Evolutionary conservation across 108 stramenopile species (phyloP).

Genomic region (Pinguiococcus pyrenoidosus): DNA sequence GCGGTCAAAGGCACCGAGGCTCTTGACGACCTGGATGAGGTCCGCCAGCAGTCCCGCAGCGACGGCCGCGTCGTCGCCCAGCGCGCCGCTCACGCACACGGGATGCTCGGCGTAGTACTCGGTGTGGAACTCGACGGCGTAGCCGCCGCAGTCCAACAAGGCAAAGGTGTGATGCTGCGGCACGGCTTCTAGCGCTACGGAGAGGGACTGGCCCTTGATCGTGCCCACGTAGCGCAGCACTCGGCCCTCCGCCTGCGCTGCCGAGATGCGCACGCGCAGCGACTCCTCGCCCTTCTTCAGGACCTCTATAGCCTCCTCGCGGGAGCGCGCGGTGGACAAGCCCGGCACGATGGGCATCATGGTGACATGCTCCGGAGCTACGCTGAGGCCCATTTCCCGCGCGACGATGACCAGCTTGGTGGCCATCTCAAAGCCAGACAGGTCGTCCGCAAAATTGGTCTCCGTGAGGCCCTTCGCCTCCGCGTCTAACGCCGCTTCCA

Average conservation of each 20-base stretch:
- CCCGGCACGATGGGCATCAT: slow-evolving; percentile 42
- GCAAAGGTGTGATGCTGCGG: slow-evolving; percentile 22
- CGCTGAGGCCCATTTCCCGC: slow-evolving; percentile 41
- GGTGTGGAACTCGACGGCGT: slow-evolving; percentile 30
- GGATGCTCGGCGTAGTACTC: too few species aligned
- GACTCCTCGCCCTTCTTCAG: slow-evolving; percentile 30
- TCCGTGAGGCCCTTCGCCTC: slow-evolving; percentile 48
- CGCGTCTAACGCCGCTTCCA: slow-evolving; percentile 47
- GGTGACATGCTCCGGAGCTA: slow-evolving; percentile 49
- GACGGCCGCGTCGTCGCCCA: too few species aligned
- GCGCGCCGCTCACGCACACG: too few species aligned
- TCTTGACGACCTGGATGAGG: too few species aligned
- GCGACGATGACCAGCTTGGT: slow-evolving; percentile 41
- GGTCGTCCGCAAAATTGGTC: slow-evolving; percentile 46
- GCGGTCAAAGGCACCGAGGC: too few species aligned
- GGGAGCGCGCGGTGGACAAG: neutral
- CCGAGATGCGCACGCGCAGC: slow-evolving; percentile 45
- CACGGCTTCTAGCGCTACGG: slow-evolving; percentile 19
- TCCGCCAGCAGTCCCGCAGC: too few species aligned
- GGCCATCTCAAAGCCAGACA: slow-evolving; percentile 31
- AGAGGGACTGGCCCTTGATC: slow-evolving; percentile 42
- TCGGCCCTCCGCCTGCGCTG: slow-evolving; percentile 32
- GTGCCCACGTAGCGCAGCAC: slow-evolving; percentile 60
- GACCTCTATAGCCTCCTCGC: slow-evolving; percentile 43
- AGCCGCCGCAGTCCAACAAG: slow-evolving; percentile 21